Evolutionary conservation across 2,329 filamentous ascomycete species (phyloP), one percentile per base, ranked within the genome.

Genomic region (Colletotrichum horii): DNA sequence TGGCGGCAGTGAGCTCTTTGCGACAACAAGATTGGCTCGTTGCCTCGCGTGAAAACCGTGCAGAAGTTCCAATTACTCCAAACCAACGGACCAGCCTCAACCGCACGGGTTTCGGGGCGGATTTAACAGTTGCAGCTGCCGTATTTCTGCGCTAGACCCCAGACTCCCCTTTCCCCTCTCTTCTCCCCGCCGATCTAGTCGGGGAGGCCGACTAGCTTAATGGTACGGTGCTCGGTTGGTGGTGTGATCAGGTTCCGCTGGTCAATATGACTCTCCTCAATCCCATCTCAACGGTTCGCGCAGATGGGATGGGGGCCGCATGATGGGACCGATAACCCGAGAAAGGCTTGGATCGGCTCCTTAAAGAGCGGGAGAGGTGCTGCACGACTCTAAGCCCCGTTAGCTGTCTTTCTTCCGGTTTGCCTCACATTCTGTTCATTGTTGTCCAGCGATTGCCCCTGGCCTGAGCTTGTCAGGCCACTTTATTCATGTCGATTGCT

Each of bases 71-170:
- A 38, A 12, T 11, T 19, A 38, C 55, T 52, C 5, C 56, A 24
- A 26, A n/a, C 38, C 34, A 26, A 52, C 14, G 16, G 61, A 24
- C 56, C 36, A 15, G 14, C 34, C 64, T 55, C 24, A n/a, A 60
- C 52, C 38, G 22, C 48, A 67, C 70, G 70, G 64, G 36, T n/a
- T 72, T 72, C 70, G 70, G 70, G 52, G 52, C 70, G 70, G 70
- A 62, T 24, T 72, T 72, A 34, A 36, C 19, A 34, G 19, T 30
- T 71, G 22, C 22, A 28, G 22, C 34, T 38, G 62, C 65, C 43
- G 65, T 32, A 32, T 43, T n/a, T 22, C 32, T 19, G 66, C 48
- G 55, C 66, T 61, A 69, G 26, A 60, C 24, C 52, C 52, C 62
- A 26, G 48, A 32, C 52, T 48, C 22, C 36, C 38, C 12, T 36